Evolutionary conservation across 2,329 filamentous ascomycete species (phyloP).

Genomic region (Pseudonectria buxi): DNA sequence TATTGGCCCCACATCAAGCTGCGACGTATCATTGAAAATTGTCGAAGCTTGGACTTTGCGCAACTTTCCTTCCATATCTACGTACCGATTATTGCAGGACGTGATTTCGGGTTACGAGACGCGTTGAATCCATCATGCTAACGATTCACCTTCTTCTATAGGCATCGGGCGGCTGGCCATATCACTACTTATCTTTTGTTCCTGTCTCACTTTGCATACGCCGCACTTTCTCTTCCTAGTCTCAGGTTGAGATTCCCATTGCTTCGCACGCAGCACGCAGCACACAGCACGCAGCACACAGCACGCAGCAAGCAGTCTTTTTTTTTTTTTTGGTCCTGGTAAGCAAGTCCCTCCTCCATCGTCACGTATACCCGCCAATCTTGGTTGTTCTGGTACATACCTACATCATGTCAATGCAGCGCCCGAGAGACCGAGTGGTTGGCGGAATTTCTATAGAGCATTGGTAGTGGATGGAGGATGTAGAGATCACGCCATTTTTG

Average conservation of each 20-base stretch:
- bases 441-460: constrained; percentile 14
- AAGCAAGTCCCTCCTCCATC: too few relatives aligned
- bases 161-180: too few relatives aligned
- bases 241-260: too few relatives aligned
- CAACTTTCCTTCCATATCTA: constrained; percentile 3
- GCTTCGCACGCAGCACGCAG: too few relatives aligned
- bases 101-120: constrained; percentile 1
- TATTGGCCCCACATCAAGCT: constrained; percentile 16
- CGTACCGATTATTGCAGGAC: constrained; percentile 7
- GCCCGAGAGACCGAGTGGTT: constrained; percentile 13
- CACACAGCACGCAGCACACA: too few relatives aligned
- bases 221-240: too few relatives aligned
- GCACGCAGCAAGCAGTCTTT: too few relatives aligned
- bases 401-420: constrained; percentile 13
- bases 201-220: too few relatives aligned
- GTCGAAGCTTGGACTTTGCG: constrained; percentile 5
- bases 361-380: background rate
- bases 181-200: too few relatives aligned
- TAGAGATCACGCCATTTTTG: constrained; percentile 18
- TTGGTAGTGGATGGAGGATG: constrained; percentile 13
- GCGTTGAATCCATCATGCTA: too few relatives aligned
- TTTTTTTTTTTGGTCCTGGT: too few relatives aligned
- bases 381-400: constrained; percentile 9
- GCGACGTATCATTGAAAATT: constrained; percentile 15
- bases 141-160: too few relatives aligned